These are phyloP conservation scores for Arthrocladium fulminans DNA, from an alignment of 2,329 filamentous ascomycete species.

Conservation along the genomic window DNA sequence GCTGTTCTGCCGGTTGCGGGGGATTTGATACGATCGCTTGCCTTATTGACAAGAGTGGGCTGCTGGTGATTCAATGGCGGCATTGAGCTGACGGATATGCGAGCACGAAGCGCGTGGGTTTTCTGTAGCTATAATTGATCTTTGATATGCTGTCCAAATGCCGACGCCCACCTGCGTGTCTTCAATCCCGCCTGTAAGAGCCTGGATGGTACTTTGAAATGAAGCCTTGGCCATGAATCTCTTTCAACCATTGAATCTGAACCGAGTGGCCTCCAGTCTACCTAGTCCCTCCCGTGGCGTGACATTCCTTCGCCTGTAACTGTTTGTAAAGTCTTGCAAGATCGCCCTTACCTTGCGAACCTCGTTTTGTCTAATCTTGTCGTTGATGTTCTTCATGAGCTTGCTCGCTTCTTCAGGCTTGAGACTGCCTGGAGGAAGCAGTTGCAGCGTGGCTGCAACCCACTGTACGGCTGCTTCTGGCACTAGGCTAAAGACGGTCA, in stretches of 20 bases:
- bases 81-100: too few species aligned
- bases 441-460: slow-evolving; percentile 73
- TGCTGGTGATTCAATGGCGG: too few species aligned
- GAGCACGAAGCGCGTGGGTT: too few species aligned
- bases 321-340: slow-evolving; percentile 93
- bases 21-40: too few species aligned
- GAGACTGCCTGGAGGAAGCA: slow-evolving; percentile 75
- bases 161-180: too few species aligned
- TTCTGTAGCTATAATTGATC: too few species aligned
- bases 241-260: slow-evolving; percentile 60
- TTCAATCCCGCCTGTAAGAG: too few species aligned
- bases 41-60: too few species aligned
- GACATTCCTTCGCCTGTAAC: slow-evolving; percentile 85
- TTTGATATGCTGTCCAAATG: too few species aligned
- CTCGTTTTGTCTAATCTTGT: slow-evolving; percentile 60
- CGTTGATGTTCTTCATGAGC: slow-evolving; percentile 69
- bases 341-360: slow-evolving; percentile 73
- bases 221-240: too few species aligned
- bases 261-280: slow-evolving; percentile 73
- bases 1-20: too few species aligned
- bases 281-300: slow-evolving; percentile 89
- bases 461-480: slow-evolving; percentile 70
- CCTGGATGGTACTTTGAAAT: too few species aligned
- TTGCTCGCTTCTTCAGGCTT: slow-evolving; percentile 71
- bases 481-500: slow-evolving; percentile 79